phyloP scores from a whole-genome alignment of 1,284 basidiomycete genomes.

The Boletus sp. region DNA sequence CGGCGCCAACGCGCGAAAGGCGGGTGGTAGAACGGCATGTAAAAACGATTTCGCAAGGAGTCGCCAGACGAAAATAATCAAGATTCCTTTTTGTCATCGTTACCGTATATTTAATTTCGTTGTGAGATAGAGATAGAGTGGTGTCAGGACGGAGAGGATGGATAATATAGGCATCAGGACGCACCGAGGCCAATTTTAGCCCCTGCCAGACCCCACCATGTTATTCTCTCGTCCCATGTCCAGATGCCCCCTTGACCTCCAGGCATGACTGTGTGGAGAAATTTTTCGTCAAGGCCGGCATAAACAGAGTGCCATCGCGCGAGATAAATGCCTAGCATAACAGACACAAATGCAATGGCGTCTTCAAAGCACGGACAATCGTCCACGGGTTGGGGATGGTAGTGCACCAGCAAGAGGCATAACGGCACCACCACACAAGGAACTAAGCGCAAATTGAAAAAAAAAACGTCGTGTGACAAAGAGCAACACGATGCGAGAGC shows the following conservation, averaged over 20 bases:
- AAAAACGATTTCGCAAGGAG: slow-evolving; percentile 75
- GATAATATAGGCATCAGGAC: slow-evolving; percentile 9
- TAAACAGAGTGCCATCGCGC: slow-evolving; percentile 57
- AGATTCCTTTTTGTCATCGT: slow-evolving; percentile 39
- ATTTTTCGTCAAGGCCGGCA: slow-evolving; percentile 35
- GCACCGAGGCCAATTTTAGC: slow-evolving; percentile 61
- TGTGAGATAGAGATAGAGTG: too few relatives aligned
- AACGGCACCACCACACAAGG: slow-evolving; percentile 66
- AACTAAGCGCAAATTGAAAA: slow-evolving; percentile 39
- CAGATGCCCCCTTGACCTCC: slow-evolving; percentile 46
- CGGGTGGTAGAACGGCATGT: slow-evolving; percentile 73
- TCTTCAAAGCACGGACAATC: slow-evolving; percentile 99
- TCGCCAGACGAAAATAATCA: slow-evolving; percentile 81
- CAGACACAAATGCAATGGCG: slow-evolving; percentile 88
- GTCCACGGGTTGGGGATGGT: slow-evolving; percentile 90
- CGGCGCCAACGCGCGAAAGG: slow-evolving; percentile 70
- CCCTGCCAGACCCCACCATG: slow-evolving; percentile 56
- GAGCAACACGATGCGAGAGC: neutral
- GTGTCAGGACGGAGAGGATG: neutral
- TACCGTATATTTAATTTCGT: too few relatives aligned
- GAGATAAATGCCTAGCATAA: slow-evolving; percentile 74
- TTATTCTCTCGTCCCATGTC: slow-evolving; percentile 43
- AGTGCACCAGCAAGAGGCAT: slow-evolving; percentile 73
- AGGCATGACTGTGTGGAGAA: slow-evolving; percentile 49
- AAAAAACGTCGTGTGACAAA: neutral